Base-by-base conservation (phyloP, 768 basidiomycete genomes). In the Mycena olivaceomarginata region DNA sequence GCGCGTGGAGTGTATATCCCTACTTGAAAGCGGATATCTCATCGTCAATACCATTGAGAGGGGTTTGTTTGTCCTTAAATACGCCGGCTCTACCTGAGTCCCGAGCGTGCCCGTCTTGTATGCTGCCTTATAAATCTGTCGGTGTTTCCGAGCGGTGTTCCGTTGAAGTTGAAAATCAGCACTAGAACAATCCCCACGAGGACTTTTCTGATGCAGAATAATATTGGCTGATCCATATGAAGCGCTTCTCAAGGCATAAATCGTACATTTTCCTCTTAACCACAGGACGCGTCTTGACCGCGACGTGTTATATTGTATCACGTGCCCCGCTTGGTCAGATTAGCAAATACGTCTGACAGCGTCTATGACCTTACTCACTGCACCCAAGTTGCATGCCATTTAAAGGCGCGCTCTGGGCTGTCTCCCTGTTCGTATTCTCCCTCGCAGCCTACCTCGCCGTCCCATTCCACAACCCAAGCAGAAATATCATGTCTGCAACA, bases 401-500 rank as follows among this genome's bases (percentile, higher is more conserved):
- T 71, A 76, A 74, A 45, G 16, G 56, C 41, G 51, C 69, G 18
- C 37, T 70, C 46, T 69, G 71, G 67, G 68, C 59, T 1, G 1
- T 71, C 40, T 72, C 72, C 20, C 56, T 76, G 1, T n/a, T 76
- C 31, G 13, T 74, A 6, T 41, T 79, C 69, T 74, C 78, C 22
- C 48, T 79, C 18, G 72, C 78, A 62, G 75, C 78, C 39, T 79
- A 74, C 65, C 39, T 79, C 39, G 64, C 75, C 46, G 18, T 66
- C 67, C 78, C 74, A 37, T 39, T 39, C 31, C n/a, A 22, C 2
- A n/a, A 12, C 16, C 22, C 39, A 18, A 20, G 4, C 0, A 40
- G 53, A 76, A 56, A 25, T 12, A 46, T 39, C 56, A 88, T 87
- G 84, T 72, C 85, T 53, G 67, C 82, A 40, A 73, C 83, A 53